Percentiles rank a stretch among this genome's conserved stretches.
Conservation (phyloP, 2,329 filamentous ascomycete genomes). For the Pestalotiopsis sp. region DNA sequence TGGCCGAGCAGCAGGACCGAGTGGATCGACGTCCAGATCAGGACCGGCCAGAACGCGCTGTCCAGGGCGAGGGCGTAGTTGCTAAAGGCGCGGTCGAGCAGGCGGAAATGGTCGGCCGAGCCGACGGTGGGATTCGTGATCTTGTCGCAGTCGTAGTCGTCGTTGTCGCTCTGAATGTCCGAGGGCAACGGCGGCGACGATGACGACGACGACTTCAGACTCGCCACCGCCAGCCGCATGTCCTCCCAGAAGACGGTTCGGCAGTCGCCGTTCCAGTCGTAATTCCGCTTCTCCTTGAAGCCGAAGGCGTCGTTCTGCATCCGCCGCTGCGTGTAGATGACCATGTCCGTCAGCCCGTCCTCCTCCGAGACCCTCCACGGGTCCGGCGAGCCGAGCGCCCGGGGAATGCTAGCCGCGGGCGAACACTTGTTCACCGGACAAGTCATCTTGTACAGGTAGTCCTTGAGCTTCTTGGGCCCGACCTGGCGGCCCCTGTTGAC, state of each 20-base stretch:
- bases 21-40: not conserved
- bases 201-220: not conserved
- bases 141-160: not conserved
- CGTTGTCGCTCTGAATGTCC: not conserved
- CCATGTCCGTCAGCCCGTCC: not conserved
- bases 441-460: not conserved
- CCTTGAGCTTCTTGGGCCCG: not conserved
- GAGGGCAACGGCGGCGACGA: no score
- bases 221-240: not conserved
- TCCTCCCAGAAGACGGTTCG: not conserved
- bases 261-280: not conserved
- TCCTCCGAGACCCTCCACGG: not conserved
- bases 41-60: not conserved
- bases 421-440: not conserved
- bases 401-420: not conserved
- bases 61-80: not conserved
- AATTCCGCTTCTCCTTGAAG: not conserved
- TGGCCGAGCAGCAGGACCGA: not conserved
- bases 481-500: not conserved
- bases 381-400: not conserved
- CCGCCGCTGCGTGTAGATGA: not conserved
- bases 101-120: not conserved
- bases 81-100: not conserved
- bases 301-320: not conserved
- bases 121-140: not conserved